Percentiles rank a stretch among this genome's conserved stretches.
Evolutionary conservation across 176 grass and related monocot species (phyloP).

Genomic region (Carex scoparia): DNA sequence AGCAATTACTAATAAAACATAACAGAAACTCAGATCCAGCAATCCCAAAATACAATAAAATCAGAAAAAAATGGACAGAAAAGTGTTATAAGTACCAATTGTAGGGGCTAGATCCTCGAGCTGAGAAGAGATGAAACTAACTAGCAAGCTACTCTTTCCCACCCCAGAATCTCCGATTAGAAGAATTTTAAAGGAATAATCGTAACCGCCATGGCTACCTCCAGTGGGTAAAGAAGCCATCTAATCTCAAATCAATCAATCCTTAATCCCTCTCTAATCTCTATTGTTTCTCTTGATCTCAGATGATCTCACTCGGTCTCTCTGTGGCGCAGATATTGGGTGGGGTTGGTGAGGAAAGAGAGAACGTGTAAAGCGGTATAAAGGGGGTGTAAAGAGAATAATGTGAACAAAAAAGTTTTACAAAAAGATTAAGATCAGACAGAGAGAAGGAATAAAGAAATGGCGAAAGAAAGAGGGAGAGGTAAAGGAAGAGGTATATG

Average conservation of each 20-base stretch:
- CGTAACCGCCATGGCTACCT: constrained; percentile 40
- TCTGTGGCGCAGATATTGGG: constrained; percentile 11
- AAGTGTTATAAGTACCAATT: constrained; percentile 45
- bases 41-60: neutral
- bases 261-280: neutral
- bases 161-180: constrained; percentile 90
- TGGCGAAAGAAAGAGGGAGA: neutral
- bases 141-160: constrained; percentile 94
- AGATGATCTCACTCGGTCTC: constrained; percentile 1
- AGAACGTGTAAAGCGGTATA: constrained; percentile 5
- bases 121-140: constrained; percentile 70
- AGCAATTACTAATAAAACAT: constrained; percentile 10
- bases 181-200: constrained; percentile 91
- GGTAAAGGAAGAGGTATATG: neutral
- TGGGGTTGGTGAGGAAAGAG: constrained; percentile 31
- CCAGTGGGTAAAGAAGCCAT: neutral
- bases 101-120: constrained; percentile 63
- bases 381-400: neutral
- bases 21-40: constrained; percentile 23
- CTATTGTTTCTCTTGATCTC: constrained; percentile 13
- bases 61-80: neutral
- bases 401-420: neutral
- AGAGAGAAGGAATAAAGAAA: neutral
- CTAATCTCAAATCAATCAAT: constrained; percentile 3
- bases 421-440: neutral